These are phyloP conservation scores for Tetrahymena malaccensis DNA, from an alignment of 73 alveolate species.

Conservation along the genomic window DNA sequence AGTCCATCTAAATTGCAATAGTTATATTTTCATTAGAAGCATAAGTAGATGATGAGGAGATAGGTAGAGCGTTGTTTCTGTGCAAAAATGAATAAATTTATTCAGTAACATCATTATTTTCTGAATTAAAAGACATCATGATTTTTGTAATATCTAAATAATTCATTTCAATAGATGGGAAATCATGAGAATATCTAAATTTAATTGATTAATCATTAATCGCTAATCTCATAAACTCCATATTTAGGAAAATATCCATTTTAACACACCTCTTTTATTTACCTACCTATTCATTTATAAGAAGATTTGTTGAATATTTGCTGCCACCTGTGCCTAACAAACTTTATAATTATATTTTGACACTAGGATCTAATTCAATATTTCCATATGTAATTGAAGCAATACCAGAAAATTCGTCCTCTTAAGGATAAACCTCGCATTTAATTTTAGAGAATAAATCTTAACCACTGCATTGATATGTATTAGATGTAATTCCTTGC, in stretches of 20 bases:
- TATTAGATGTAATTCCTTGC: neutral
- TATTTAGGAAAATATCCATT: neutral
- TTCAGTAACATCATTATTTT: neutral
- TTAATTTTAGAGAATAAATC: neutral
- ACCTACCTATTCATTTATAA: neutral
- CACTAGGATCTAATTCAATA: neutral
- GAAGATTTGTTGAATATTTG: neutral
- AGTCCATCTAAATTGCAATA: neutral
- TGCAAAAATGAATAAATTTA: neutral
- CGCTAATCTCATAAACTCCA: neutral
- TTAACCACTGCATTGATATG: neutral
- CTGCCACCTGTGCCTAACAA: neutral
- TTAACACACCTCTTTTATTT: neutral
- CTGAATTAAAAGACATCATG: neutral
- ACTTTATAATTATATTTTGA: neutral
- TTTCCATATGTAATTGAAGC: neutral
- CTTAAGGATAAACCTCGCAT: neutral
- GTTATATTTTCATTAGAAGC: neutral
- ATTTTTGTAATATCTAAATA: neutral
- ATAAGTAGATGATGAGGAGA: neutral
- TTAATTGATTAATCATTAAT: neutral
- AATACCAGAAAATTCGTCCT: neutral
- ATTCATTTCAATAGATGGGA: neutral
- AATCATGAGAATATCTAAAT: neutral
- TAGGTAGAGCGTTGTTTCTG: neutral